Evolutionary conservation across 805 yeast species (phyloP), one percentile per base, ranked within the genome.

Genomic region (Pichia scutulata): DNA sequence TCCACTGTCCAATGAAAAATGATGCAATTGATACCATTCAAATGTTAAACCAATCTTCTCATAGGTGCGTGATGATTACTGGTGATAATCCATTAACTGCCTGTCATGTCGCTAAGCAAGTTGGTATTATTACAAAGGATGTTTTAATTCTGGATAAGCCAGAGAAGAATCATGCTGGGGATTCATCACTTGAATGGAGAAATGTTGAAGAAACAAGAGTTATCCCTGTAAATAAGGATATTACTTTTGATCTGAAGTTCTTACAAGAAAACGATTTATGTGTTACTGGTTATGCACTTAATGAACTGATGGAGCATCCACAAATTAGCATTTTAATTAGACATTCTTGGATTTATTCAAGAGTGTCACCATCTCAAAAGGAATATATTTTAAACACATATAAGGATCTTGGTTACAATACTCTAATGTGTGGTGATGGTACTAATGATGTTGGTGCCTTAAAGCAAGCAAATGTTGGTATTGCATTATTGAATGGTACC

Each of bases 381-480:
- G 99, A 93, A 70, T 89, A 85, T 58, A 82, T 93, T 60, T 75
- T 93, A 61, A 84, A 82, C 54, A 78, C 89, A 39, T 78, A 88
- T 66, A 93, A 92, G 68, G 83, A 81, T 55, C 77, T 88, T 66
- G 97, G 97, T 24, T 93, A 92, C 70, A 85, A 81, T 63, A 93
- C 98, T 23, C 77, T 93, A 60, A 93, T 93, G 99, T 93, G 99
- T 71, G 99, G 99, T 75, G 99, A 93, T 71, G 99, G 99, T 70
- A 93, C 99, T n/a, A 93, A 93, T 65, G 99, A 93, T 74, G 99
- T 93, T 46, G 99, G 99, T 69, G 99, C 99, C 49, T 79, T 93
- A 70, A 93, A 93, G 69, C 98, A 93, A 73, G 98, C 99, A 2
- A 96, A 93, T 64, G 85, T 93, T 63, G 99, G 99, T 74, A 87